Evolutionary conservation across 495 filamentous ascomycete genomes (phyloP).

Genomic region (Mycothermus thermophilus): DNA sequence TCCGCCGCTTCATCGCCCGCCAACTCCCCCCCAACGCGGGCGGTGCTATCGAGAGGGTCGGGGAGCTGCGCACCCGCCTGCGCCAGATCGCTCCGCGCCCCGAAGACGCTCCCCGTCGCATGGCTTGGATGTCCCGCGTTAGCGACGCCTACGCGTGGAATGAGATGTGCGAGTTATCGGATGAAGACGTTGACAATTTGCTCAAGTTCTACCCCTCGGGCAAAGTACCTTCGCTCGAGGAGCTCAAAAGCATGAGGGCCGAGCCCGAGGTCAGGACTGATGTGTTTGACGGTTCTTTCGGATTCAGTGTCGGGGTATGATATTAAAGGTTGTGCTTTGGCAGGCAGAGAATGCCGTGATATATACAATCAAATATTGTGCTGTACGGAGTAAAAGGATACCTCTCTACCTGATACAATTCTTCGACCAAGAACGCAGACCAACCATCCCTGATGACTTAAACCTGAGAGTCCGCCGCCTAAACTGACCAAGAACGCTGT

Average conservation of each 20-base stretch:
- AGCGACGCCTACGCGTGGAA: slow-evolving; percentile 80
- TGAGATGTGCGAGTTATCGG: slow-evolving; percentile 72
- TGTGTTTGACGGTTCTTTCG: slow-evolving; percentile 46
- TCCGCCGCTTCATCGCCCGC: slow-evolving; percentile 68
- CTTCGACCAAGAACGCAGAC: no score
- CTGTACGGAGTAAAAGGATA: no score
- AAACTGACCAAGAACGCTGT: no score
- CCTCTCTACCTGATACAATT: no score
- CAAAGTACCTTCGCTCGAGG: slow-evolving; percentile 32
- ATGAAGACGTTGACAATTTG: slow-evolving; percentile 69
- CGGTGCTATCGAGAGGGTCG: slow-evolving; percentile 70
- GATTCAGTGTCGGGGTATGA: slow-evolving; percentile 40
- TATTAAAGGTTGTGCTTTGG: slow-evolving; percentile 20
- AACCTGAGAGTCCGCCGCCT: no score
- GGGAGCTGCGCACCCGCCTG: slow-evolving; percentile 63
- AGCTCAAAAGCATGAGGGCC: slow-evolving; percentile 36
- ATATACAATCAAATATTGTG: no score
- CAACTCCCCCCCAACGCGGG: slow-evolving; percentile 64
- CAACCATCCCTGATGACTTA: no score
- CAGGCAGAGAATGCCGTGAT: no score
- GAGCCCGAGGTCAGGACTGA: slow-evolving; percentile 32
- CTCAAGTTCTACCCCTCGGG: slow-evolving; percentile 51
- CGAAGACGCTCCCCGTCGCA: slow-evolving; percentile 72
- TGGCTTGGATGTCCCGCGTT: slow-evolving; percentile 90
- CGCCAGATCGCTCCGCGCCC: slow-evolving; percentile 56